Conservation (phyloP, 805 yeast species). For the Millerozyma acaciae region DNA sequence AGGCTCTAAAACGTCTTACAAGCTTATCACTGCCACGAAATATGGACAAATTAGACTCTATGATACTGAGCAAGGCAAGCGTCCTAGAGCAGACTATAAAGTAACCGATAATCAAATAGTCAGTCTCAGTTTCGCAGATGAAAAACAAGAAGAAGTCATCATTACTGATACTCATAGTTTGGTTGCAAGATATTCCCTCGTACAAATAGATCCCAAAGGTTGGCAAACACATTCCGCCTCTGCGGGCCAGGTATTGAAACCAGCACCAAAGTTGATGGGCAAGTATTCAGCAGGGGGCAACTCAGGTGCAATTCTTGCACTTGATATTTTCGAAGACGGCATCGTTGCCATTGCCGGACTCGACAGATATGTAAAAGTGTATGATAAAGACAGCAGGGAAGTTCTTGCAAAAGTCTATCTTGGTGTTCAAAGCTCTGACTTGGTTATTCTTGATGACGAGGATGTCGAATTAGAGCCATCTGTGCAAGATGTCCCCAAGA, state of each 20-base stretch:
- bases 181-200: constrained; percentile 50
- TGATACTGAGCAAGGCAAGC: constrained; percentile 61
- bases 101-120: constrained; percentile 53
- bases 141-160: constrained; percentile 45
- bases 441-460: constrained; percentile 48
- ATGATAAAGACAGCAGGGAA: constrained; percentile 55
- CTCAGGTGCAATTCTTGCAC: constrained; percentile 75
- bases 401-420: constrained; percentile 67
- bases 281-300: constrained; percentile 50
- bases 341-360: constrained; percentile 75
- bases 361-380: constrained; percentile 82
- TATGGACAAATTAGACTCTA: constrained; percentile 76
- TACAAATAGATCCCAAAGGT: constrained; percentile 32
- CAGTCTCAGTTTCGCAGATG: constrained; percentile 34
- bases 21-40: constrained; percentile 63
- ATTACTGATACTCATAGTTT: constrained; percentile 69
- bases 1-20: constrained; percentile 35
- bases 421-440: constrained; percentile 64
- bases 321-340: constrained; percentile 40
- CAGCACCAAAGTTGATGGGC: constrained; percentile 54
- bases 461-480: constrained; percentile 32
- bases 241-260: constrained; percentile 43
- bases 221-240: constrained; percentile 36
- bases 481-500: constrained; percentile 6
- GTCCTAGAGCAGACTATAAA: constrained; percentile 59